Evolutionary conservation across 2,329 filamentous ascomycete species (phyloP).

Genomic region (Paecilomyces sp.): DNA sequence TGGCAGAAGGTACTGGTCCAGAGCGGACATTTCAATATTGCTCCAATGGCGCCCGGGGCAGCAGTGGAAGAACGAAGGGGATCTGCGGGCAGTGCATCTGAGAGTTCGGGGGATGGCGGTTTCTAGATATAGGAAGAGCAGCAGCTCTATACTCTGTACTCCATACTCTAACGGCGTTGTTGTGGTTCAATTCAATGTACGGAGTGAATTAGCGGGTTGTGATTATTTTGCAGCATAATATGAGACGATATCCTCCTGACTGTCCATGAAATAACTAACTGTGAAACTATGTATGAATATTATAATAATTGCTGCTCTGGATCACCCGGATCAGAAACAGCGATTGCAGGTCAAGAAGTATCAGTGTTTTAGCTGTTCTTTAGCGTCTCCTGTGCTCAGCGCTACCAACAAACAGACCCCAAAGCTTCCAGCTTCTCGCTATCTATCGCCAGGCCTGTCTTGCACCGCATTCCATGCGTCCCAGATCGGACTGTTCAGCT

Average conservation of each 20-base stretch:
- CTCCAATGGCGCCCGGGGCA: constrained; percentile 8
- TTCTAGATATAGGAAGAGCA: not conserved
- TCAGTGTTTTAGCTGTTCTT: not conserved
- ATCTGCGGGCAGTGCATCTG: constrained; percentile 10
- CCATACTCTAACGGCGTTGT: not conserved
- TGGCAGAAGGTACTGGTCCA: constrained; percentile 33
- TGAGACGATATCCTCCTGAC: not conserved
- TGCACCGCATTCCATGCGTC: not conserved
- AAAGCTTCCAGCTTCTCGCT: not conserved
- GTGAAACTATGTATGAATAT: not conserved
- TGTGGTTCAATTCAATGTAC: not conserved
- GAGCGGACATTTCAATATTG: constrained; percentile 23
- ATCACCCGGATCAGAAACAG: not conserved
- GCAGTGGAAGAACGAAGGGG: constrained; percentile 9
- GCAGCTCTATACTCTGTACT: not conserved
- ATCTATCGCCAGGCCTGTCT: not conserved
- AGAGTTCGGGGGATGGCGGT: constrained; percentile 7
- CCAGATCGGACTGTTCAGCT: not conserved
- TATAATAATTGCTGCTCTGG: too few species aligned
- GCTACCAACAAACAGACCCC: not conserved
- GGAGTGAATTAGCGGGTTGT: not conserved
- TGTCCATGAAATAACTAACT: not conserved
- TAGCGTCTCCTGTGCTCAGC: not conserved
- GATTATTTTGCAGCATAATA: not conserved
- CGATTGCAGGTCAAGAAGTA: not conserved